These are phyloP conservation scores for Ochromonadaceae sp. DNA, from an alignment of 352 stramenopile genomes.

Conservation along the genomic window DNA sequence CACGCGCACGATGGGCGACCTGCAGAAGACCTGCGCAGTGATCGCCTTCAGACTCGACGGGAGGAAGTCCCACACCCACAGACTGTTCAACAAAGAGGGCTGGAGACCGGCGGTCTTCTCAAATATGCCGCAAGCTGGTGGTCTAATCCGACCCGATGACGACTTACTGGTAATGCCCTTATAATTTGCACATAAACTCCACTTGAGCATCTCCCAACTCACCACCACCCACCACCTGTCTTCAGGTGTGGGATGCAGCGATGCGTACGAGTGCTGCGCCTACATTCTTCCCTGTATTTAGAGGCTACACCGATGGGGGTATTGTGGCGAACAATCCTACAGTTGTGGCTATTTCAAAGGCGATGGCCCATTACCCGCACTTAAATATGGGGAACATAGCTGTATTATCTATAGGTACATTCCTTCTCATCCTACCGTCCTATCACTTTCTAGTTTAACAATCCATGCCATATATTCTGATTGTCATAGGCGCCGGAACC, in stretches of 20 bases:
- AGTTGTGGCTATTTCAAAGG: not conserved
- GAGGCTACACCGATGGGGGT: conserved; percentile 10
- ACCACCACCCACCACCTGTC: too few relatives aligned
- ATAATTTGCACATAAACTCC: too few relatives aligned
- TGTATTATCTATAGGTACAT: conserved; percentile 11
- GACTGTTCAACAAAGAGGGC: conserved; percentile 2
- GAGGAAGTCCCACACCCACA: conserved; percentile 7
- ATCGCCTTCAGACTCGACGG: conserved; percentile 9
- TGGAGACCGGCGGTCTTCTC: conserved; percentile 11
- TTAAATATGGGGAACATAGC: not conserved
- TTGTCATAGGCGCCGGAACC: too few relatives aligned
- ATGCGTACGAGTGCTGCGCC: conserved; percentile 2
- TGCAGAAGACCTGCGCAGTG: conserved; percentile 2
- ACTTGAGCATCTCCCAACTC: too few relatives aligned
- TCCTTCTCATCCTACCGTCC: too few relatives aligned
- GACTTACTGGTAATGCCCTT: too few relatives aligned
- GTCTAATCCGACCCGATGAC: not conserved
- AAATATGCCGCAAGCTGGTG: conserved; percentile 2
- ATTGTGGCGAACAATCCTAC: conserved; percentile 12
- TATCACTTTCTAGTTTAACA: too few relatives aligned
- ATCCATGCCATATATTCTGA: too few relatives aligned
- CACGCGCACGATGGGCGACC: not conserved
- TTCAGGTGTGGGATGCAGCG: conserved; percentile 9
- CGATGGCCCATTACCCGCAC: conserved; percentile 13
- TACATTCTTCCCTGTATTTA: conserved; percentile 13